Base-by-base conservation (phyloP, 768 basidiomycete genomes). In the Tricholoma terreum region DNA sequence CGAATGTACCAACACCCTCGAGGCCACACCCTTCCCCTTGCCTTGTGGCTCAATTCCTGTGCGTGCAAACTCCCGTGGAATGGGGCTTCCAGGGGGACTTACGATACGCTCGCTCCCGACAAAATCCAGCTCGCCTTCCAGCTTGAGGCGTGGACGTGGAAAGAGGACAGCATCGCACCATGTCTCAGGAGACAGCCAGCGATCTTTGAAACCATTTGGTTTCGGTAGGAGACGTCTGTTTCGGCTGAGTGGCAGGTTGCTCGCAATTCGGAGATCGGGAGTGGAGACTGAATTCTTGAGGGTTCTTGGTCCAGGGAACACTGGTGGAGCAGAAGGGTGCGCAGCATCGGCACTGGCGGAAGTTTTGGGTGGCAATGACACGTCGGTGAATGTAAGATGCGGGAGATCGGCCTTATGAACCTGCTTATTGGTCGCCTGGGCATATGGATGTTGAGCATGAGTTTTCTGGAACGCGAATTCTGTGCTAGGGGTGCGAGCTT, bases 111-210 rank as follows among this genome's bases (percentile, higher is more conserved):
- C 73, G 57, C 56, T 74, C 27, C 62, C 61, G 7, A 57, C 58
- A 1, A 46, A 49, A 3, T 33, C 52, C 2, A 45, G 17, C n/a
- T 33, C 53, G 6, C 42, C 61, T 36, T 67, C 67, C 21, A 84
- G 56, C 65, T 80, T 83, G 63, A 92, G 80, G 51, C 89, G 77
- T 11, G 90, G 90, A 1, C 88, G 81, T 2, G 90, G 90, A 55
- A 91, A 86, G 22, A 92, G 69, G 8, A 92, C 64, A 0, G 89
- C 89, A 60, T 92, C 89, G 70, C 90, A 92, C 88, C 89, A 90
- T 15, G 86, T 84, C 71, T 91, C 88, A 0, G 88, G 82, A 2
- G 84, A 82, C 1, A 90, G 64, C 87, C 87, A 90, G 6, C 84
- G 75, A 30, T 88, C 84, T 60, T 77, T 82, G 40, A 68, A 59